phyloP scores from a whole-genome alignment of 768 basidiomycete species.

The Pulveroboletus sp. region DNA sequence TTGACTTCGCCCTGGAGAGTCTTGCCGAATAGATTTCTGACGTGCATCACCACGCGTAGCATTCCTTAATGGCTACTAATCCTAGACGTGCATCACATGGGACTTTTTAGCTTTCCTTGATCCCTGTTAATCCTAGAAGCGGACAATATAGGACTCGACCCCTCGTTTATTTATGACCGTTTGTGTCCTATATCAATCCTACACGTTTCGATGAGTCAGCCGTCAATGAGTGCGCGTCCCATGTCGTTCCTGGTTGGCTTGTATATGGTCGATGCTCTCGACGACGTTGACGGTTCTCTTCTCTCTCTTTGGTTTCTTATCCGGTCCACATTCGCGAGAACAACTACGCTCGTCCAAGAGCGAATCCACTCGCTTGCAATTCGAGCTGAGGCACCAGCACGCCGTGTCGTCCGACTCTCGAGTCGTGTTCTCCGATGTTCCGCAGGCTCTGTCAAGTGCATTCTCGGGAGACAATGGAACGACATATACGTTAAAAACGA shows the following conservation, averaged over 20 bases:
- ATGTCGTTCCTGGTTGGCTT: not conserved
- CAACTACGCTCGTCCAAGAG: not conserved
- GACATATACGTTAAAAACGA: slow-evolving; percentile 38
- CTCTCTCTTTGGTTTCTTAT: slow-evolving; percentile 33
- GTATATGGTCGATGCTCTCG: slow-evolving; percentile 31
- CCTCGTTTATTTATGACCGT: not conserved
- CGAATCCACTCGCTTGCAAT: slow-evolving; percentile 30
- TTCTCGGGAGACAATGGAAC: slow-evolving; percentile 13
- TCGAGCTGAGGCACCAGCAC: slow-evolving; percentile 61
- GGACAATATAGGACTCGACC: not conserved
- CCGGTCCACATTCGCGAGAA: slow-evolving; percentile 5
- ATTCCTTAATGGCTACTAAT: slow-evolving; percentile 6
- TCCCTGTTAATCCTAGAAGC: no score
- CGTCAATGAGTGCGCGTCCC: no score
- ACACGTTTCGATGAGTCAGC: slow-evolving; percentile 20
- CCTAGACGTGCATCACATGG: not conserved
- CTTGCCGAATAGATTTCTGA: slow-evolving; percentile 19
- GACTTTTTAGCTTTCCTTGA: no score
- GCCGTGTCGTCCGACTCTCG: slow-evolving; percentile 44
- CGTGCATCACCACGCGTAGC: slow-evolving; percentile 2
- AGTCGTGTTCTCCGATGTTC: slow-evolving; percentile 53
- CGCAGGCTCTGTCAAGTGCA: slow-evolving; percentile 7
- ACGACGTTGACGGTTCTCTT: slow-evolving; percentile 45
- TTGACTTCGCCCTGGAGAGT: slow-evolving; percentile 61
- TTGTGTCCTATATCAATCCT: not conserved